phyloP scores from a whole-genome alignment of 371 early-diverging fungal species.

The Rhizopus microsporus region DNA sequence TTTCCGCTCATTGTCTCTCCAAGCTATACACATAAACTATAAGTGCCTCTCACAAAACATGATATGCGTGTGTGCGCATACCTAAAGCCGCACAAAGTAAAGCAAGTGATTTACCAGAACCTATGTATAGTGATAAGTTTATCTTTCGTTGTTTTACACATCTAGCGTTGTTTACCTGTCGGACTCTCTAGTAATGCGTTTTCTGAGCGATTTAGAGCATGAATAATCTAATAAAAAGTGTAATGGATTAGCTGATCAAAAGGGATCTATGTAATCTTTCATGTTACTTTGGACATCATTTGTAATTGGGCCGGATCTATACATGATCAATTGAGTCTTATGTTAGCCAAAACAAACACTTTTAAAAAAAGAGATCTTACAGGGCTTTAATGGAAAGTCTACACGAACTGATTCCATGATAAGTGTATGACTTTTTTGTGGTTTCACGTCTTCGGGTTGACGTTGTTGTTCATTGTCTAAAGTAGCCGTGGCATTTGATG shows the following conservation, averaged over 20 bases:
- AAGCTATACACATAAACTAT: conserved; percentile 13
- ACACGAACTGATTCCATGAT: conserved; percentile 44
- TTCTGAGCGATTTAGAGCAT: conserved; percentile 47
- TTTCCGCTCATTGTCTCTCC: conserved; percentile 28
- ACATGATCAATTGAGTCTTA: not conserved
- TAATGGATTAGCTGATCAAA: not conserved
- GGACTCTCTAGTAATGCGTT: conserved; percentile 64
- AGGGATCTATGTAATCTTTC: not conserved
- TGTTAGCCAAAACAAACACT: not conserved
- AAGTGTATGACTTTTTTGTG: conserved; percentile 7
- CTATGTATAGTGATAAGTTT: conserved; percentile 18
- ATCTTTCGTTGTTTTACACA: not conserved
- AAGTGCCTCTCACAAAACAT: not conserved
- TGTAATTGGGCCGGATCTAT: conserved; percentile 58
- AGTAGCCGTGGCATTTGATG: not conserved
- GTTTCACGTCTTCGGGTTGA: too few relatives aligned
- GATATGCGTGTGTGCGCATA: conserved; percentile 10
- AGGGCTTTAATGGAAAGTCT: conserved; percentile 58
- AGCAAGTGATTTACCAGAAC: conserved; percentile 62
- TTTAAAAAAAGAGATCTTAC: conserved; percentile 29
- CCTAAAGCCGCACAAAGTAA: conserved; percentile 56
- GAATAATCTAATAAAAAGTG: conserved; percentile 43
- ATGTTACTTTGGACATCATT: conserved; percentile 57
- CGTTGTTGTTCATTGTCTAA: too few relatives aligned
- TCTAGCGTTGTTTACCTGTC: conserved; percentile 43